Percentiles rank a stretch among this genome's conserved stretches.
These are phyloP conservation scores for Trichoderma asperelloides DNA, from an alignment of 495 filamentous ascomycete species.

Conservation along the genomic window DNA sequence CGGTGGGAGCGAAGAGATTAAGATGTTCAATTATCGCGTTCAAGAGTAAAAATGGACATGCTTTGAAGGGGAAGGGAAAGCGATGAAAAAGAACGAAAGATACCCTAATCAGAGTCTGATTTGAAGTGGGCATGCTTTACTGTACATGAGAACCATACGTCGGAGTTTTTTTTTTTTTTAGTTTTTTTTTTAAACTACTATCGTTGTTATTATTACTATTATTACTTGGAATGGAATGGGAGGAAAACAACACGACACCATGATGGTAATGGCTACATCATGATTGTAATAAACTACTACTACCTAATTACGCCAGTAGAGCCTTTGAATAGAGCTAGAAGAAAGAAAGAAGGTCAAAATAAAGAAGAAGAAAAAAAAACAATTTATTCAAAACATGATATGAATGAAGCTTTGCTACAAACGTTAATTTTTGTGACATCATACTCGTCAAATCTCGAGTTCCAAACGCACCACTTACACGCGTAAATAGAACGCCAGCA, in stretches of 20 bases:
- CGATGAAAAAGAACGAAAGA: neutral
- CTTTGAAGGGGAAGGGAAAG: neutral
- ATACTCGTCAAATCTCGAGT: neutral
- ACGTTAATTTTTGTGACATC: neutral
- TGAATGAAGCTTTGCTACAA: neutral
- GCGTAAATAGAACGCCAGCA: neutral
- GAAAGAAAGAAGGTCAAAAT: neutral
- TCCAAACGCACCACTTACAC: neutral
- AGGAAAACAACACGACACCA: neutral
- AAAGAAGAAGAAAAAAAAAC: neutral
- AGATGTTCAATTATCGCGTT: neutral
- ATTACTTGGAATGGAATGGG: neutral
- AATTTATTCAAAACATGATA: neutral
- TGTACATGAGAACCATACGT: neutral
- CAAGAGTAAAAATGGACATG: neutral
- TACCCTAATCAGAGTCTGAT: neutral
- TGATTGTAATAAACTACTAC: neutral
- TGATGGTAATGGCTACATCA: constrained; percentile 6
- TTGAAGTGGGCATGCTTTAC: neutral
- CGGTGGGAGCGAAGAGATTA: constrained; percentile 53
- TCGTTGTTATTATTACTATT: too few species aligned
- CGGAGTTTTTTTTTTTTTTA: neutral
- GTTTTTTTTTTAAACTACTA: neutral
- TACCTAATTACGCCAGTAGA: constrained; percentile 2
- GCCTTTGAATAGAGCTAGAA: constrained; percentile 5